Evolutionary conservation across 345 rosid genomes (phyloP), one percentile per base, ranked within the genome.

Genomic region (Melaleuca alternifolia): DNA sequence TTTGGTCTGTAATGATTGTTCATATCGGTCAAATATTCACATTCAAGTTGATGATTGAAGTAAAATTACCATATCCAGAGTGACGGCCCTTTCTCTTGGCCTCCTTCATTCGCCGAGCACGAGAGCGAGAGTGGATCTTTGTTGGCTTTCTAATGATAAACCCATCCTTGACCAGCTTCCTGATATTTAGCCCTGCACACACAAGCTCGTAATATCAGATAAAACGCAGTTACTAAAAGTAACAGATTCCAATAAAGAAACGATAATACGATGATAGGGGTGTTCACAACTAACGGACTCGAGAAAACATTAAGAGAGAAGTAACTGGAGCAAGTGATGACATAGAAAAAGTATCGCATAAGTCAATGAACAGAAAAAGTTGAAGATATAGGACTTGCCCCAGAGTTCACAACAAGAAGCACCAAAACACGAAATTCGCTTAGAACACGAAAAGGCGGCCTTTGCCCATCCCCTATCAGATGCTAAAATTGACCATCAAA

Each of bases 81-180:
- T 97, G 99, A 37, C 99, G 97, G 1, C 99, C 99, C 92, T 97
- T 97, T 79, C 94, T 94, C 90, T 96, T 97, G 44, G 99, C 99
- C 83, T 92, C 95, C 87, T 94, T 96, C 96, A 95, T 90, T 0
- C 94, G 93, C 0, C 99, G 94, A 1, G 99, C 99, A 83, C 99
- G 96, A 4, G 99, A 92, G 2, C 98, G 97, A 41, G 99, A 97
- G 89, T 97, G 99, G 77, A 97, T 97, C 95, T 97, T 96, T 1
- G 99, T 96, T 85, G 99, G 99, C 89, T 96, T 97, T 93, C 96
- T 95, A 90, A 97, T 97, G 89, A 97, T 93, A 89, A 96, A 97
- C 44, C 99, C 99, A 93, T 97, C 98, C 90, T 95, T 97, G 83
- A 97, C 98, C 85, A 96, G 92, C 93, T 96, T 97, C 96, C 99